Conservation (phyloP, 495 filamentous ascomycete species). For the Hypoxylon fragiforme region DNA sequence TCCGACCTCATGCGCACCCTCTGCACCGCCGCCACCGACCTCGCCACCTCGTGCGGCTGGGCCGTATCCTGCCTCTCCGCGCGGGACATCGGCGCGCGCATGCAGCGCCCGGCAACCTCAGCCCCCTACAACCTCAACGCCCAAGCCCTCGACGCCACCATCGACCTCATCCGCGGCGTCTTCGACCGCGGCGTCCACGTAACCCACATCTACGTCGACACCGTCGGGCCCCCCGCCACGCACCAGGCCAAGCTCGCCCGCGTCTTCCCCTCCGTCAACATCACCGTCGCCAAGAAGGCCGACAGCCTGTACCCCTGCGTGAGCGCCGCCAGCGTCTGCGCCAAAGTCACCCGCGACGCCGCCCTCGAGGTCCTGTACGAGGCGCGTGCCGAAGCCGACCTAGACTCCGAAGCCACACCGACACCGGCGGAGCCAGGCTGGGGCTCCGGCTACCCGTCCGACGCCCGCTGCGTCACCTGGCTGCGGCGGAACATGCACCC, state of each 20-base stretch:
- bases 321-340: constrained; percentile 88
- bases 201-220: constrained; percentile 91
- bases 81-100: constrained; percentile 77
- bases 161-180: constrained; percentile 78
- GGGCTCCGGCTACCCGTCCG: constrained; percentile 93
- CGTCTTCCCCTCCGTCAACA: constrained; percentile 75
- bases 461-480: constrained; percentile 80
- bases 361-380: constrained; percentile 77
- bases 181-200: constrained; percentile 76
- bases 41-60: constrained; percentile 76
- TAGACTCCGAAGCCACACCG: too few species aligned
- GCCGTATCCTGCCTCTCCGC: constrained; percentile 80
- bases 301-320: constrained; percentile 93
- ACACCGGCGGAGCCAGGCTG: too few species aligned
- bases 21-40: constrained; percentile 66
- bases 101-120: constrained; percentile 66
- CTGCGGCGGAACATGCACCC: constrained; percentile 84
- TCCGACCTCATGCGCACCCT: constrained; percentile 74
- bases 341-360: constrained; percentile 92
- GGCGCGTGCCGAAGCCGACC: constrained; percentile 34
- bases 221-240: constrained; percentile 76
- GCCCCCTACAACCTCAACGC: constrained; percentile 87
- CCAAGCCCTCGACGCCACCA: constrained; percentile 95
- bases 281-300: constrained; percentile 96
- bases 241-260: constrained; percentile 86